Conservation (phyloP, 176 grass and related monocot species). For the Melocanna baccifera region DNA sequence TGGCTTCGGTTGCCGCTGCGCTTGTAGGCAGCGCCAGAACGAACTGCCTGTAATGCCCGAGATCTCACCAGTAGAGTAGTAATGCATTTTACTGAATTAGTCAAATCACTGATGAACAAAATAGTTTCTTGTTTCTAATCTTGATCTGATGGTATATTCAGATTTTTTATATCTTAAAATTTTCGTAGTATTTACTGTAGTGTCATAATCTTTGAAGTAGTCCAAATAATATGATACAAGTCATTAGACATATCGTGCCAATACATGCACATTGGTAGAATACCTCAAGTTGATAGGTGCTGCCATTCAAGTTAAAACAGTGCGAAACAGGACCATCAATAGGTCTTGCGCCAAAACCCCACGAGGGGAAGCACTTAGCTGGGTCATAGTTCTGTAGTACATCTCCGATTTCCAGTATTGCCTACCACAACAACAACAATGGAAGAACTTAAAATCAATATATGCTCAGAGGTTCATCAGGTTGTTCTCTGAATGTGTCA, state of each 20-base stretch:
- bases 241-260: too few species aligned
- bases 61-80: neutral
- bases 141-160: neutral
- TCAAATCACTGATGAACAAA: neutral
- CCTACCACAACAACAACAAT: constrained; percentile 47
- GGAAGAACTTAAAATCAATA: constrained; percentile 21
- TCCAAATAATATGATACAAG: too few species aligned
- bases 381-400: constrained; percentile 83
- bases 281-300: constrained; percentile 85
- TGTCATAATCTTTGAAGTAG: too few species aligned
- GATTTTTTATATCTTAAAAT: neutral
- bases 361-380: constrained; percentile 73
- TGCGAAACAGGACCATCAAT: constrained; percentile 97
- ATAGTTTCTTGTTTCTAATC: neutral
- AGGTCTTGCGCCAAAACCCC: constrained; percentile 98
- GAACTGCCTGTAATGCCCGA: neutral
- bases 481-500: too few species aligned
- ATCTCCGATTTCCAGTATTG: constrained; percentile 93
- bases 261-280: too few species aligned
- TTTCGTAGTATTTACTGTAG: neutral
- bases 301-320: constrained; percentile 98
- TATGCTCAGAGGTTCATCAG: constrained; percentile 27
- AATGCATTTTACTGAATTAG: neutral
- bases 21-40: neutral
- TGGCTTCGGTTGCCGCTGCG: neutral